A percentile compares a stretch with the other conserved stretches of the same genome.
These are phyloP conservation scores for Wickerhamiella azymoides DNA, from an alignment of 805 yeast genomes.

Conservation along the genomic window DNA sequence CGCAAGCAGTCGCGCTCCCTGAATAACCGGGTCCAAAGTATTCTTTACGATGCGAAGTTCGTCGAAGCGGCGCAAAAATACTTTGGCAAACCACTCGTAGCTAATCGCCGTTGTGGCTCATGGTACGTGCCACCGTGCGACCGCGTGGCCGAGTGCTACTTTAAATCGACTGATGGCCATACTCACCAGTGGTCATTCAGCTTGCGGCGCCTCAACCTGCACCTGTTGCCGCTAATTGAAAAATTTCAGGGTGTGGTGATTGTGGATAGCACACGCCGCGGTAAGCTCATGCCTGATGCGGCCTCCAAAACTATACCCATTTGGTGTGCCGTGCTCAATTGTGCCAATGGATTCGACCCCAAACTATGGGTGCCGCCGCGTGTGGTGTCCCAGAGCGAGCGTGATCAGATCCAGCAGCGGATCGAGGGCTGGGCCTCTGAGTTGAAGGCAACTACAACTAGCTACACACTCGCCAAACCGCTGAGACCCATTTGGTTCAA, in stretches of 20 bases:
- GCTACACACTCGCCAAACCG: conserved; percentile 32
- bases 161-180: conserved; percentile 90
- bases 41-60: conserved; percentile 45
- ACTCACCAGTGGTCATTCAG: conserved; percentile 69
- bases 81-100: conserved; percentile 28
- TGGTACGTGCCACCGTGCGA: conserved; percentile 56
- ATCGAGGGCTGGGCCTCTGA: conserved; percentile 38
- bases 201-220: conserved; percentile 58
- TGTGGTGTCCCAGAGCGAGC: conserved; percentile 47
- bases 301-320: conserved; percentile 77
- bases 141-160: conserved; percentile 42
- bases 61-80: conserved; percentile 30
- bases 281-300: conserved; percentile 77
- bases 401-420: conserved; percentile 32
- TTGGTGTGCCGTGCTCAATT: conserved; percentile 75
- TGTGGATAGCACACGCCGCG: conserved; percentile 77
- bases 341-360: conserved; percentile 32
- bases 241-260: conserved; percentile 35
- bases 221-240: conserved; percentile 39
- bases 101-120: conserved; percentile 76
- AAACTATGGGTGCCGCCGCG: conserved; percentile 36
- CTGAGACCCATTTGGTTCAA: conserved; percentile 57
- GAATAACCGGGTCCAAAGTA: conserved; percentile 57
- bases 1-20: conserved; percentile 38
- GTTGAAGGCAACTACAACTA: conserved; percentile 29